Base-by-base conservation (phyloP, 2,329 filamentous ascomycete species). In the Arthrocladium fulminans region DNA sequence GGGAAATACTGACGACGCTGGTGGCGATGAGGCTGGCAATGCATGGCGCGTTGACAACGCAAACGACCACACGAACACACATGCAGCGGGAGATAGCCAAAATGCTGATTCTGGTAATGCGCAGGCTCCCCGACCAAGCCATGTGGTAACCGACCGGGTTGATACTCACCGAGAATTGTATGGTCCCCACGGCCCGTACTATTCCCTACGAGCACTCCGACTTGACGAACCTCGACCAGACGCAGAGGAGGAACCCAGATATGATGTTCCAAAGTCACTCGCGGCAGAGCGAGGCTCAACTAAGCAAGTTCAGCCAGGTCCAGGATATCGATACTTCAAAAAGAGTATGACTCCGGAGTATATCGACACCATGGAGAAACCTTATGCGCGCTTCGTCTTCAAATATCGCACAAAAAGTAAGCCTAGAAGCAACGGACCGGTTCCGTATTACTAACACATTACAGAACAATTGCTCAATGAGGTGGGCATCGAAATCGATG, bases 381-480 rank as follows among this genome's bases (percentile, higher is more conserved):
- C 62, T 6, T 64, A 63, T 47, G 62, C 62, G 12, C 55, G 57
- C 47, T 64, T 64, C 49, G 51, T 62, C 25, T 64, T 64, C 54
- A 62, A 61, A 34, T 64, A 64, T 52, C 57, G 62, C 6, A 57
- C 54, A 3, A 54, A 51, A 37, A 37, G 45, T 48, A 22, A 42
- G 37, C 15, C 23, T 13, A 3, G 23, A 19, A 29, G n/a, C n/a
- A n/a, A n/a, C 22, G n/a, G 5, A 13, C 6, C 15, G 5, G 15
- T 7, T 9, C 19, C 7, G 15, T 17, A 13, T 17, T 44, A 25
- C 41, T 44, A 41, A 34, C 27, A 29, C 5, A 13, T 22, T 38
- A 20, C 38, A 44, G 57, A 59, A 23, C 51, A 56, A 29, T 20
- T 59, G 24, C 51, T 46, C 48, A 46, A 51, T 5, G 56, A 55